phyloP scores from a whole-genome alignment of 495 filamentous ascomycete species.

The Rostrohypoxylon terebratum region DNA sequence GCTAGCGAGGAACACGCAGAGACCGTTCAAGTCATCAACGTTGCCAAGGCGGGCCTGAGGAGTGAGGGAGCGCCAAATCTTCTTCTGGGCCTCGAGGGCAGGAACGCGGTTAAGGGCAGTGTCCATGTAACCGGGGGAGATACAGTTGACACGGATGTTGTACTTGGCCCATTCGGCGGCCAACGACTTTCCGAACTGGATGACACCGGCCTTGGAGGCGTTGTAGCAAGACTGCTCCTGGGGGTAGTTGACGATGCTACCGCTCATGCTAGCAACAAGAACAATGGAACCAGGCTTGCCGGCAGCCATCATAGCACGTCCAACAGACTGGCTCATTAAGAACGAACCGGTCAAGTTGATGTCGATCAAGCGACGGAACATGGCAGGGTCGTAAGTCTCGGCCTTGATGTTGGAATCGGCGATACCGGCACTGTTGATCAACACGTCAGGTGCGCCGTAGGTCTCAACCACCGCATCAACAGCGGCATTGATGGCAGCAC shows the following conservation, averaged over 20 bases:
- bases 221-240: constrained; percentile 85
- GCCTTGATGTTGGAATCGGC: constrained; percentile 72
- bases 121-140: constrained; percentile 85
- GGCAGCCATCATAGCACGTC: constrained; percentile 72
- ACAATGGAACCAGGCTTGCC: constrained; percentile 76
- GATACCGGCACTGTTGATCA: constrained; percentile 87
- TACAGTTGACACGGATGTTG: constrained; percentile 80
- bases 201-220: constrained; percentile 81
- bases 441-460: constrained; percentile 74
- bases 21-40: constrained; percentile 80
- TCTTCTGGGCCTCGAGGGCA: constrained; percentile 79
- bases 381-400: constrained; percentile 69
- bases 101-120: constrained; percentile 79
- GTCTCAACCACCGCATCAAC: constrained; percentile 69
- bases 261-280: constrained; percentile 82
- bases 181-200: constrained; percentile 79
- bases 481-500: constrained; percentile 68
- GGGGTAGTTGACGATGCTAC: constrained; percentile 81
- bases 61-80: constrained; percentile 79
- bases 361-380: constrained; percentile 78
- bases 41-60: constrained; percentile 78
- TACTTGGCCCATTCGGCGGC: constrained; percentile 84
- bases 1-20: constrained; percentile 81
- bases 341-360: constrained; percentile 83
- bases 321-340: constrained; percentile 73